Evolutionary conservation across 768 basidiomycete species (phyloP), one percentile per base, ranked within the genome.

Genomic region (Leucosporidium creatinivorum): DNA sequence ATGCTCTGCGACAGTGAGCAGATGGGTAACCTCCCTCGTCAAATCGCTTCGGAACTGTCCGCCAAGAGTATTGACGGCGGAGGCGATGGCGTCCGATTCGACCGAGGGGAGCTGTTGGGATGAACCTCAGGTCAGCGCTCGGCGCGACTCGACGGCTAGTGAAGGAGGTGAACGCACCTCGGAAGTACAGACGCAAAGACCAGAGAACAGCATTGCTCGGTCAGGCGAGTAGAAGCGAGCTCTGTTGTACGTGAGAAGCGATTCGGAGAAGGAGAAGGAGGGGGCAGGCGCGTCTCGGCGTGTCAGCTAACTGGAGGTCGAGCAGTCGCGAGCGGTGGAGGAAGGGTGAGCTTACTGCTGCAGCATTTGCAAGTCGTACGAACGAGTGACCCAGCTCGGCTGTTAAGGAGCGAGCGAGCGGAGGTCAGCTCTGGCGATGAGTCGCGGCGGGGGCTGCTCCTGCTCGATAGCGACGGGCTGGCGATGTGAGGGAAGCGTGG

Each of bases 21-120:
- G 83, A 76, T 94, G 93, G 0, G 93, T 93, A 26, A 91, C 87
- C 65, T 94, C 92, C 65, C 84, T 82, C 0, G 91, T 92, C 58
- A 93, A 83, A 13, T 85, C 85, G 0, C 79, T 78, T 30, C 89
- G 84, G 85, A 86, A 90, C 77, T 89, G 87, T 0, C 93, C 93
- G 4, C 93, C 92, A 5, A 89, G 83, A 0, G 86, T 84, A 2
- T 82, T 81, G 33, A 93, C 84, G 0, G 86, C 89, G 0, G 86
- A 87, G 0, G 83, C 82, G 50, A 94, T 83, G 3, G 87, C 84
- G 74, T 89, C 88, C 31, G 85, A 78, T 76, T 94, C 92, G 12
- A 84, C 69, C 1, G 80, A 60, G 0, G 86, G 65, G 17, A 54
- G 66, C 58, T 48, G 44, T 44, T 2, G 13, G 33, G 10, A 13